Conservation (phyloP, 805 yeast genomes). For the Millerozyma miso region DNA sequence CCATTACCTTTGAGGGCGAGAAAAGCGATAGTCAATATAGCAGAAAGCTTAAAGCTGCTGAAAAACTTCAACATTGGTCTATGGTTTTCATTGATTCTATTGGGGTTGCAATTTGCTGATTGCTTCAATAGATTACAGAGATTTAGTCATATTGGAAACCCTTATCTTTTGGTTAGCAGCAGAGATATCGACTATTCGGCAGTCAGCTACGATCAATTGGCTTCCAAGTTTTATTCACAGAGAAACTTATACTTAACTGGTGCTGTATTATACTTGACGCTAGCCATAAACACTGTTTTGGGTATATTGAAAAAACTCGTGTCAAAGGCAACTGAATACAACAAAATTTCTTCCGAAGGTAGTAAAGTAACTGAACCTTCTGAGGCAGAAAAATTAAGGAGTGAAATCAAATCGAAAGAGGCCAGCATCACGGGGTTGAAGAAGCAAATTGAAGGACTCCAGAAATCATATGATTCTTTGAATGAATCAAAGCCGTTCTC, state of each 20-base stretch:
- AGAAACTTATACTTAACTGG: slow-evolving; percentile 62
- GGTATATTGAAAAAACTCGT: slow-evolving; percentile 51
- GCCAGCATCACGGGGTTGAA: slow-evolving; percentile 44
- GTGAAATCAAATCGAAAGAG: slow-evolving; percentile 36
- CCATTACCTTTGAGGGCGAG: slow-evolving; percentile 54
- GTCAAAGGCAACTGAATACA: slow-evolving; percentile 33
- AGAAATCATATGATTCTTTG: slow-evolving; percentile 44
- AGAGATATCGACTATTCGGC: slow-evolving; percentile 5
- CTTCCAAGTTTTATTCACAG: slow-evolving; percentile 59
- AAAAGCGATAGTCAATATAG: slow-evolving; percentile 34
- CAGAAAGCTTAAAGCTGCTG: slow-evolving; percentile 28
- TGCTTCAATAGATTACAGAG: slow-evolving; percentile 43
- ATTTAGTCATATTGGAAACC: slow-evolving; percentile 15
- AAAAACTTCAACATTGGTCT: slow-evolving; percentile 44
- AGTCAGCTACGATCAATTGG: slow-evolving; percentile 48
- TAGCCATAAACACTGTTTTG: slow-evolving; percentile 53
- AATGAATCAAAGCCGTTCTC: slow-evolving; percentile 8
- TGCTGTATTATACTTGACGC: slow-evolving; percentile 51
- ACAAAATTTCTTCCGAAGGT: slow-evolving; percentile 15
- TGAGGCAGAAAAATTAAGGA: slow-evolving; percentile 32
- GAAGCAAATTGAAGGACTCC: slow-evolving; percentile 50
- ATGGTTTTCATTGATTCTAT: slow-evolving; percentile 37
- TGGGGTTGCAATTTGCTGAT: slow-evolving; percentile 50
- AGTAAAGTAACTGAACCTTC: slow-evolving; percentile 14
- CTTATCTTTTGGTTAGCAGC: slow-evolving; percentile 14